Evolutionary conservation across 805 yeast species (phyloP), one percentile per base, ranked within the genome.

Genomic region (Wickerhamiella parazyma): DNA sequence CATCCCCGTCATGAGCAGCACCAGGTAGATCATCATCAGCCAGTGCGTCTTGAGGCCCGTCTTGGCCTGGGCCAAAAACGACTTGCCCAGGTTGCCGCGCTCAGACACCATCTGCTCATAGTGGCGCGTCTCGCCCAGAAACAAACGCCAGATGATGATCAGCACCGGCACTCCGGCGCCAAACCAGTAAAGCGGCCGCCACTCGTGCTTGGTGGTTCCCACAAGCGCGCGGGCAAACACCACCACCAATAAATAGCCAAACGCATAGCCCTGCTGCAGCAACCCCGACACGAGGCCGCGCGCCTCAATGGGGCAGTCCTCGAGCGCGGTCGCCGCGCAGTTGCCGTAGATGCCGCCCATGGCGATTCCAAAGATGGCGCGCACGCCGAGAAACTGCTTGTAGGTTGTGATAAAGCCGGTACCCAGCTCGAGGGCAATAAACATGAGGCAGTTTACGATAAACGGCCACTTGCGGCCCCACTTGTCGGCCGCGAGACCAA

Each of bases 181-280:
- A 55, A 80, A 78, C 86, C 86, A 80, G 60, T 76, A 79, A 36
- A 78, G 62, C 1, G 82, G 70, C 54, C 84, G 67, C 89, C 89
- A 80, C 6, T 72, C 70, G 49, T 76, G 72, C 3, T 61, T 53
- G 4, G 70, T 57, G 46, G 70, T 69, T 44, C 68, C 65, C 4
- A 51, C 54, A 46, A 78, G 65, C 9, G 83, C 85, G 48, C 84
- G 67, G 55, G 65, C 72, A 62, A 79, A 79, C n/a, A 75, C 62
- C 24, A 74, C 78, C 1, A 76, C 81, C 20, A 78, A 63, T 42
- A 79, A 67, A 53, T 76, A 77, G 11, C 86, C 87, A 49, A 78
- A 66, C 9, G 80, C 78, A 51, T 79, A 84, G 48, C 94, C 94
- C 58, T 82, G 80, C 61, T 83, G 94, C 56, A 84, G 73, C 34